These are phyloP conservation scores for Nicotiana tomentosiformis DNA, from an alignment of 257 asterid genomes.

Conservation along the genomic window DNA sequence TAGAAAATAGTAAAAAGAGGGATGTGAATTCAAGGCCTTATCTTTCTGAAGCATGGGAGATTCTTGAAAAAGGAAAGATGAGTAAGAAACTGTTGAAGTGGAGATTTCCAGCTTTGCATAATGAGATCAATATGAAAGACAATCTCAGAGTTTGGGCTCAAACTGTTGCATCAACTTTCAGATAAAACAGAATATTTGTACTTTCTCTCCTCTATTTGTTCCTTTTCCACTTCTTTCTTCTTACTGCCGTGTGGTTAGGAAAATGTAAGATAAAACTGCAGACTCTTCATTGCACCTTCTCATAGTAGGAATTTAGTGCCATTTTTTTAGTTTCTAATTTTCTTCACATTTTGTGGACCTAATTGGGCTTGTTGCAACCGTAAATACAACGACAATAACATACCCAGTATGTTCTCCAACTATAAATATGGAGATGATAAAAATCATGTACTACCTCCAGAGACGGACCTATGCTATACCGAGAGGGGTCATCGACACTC, in stretches of 20 bases:
- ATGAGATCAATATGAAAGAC: constrained; percentile 52
- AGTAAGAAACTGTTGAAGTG: constrained; percentile 28
- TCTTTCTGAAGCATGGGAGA: constrained; percentile 77
- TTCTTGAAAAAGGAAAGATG: constrained; percentile 13
- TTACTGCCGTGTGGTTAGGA: too few species aligned
- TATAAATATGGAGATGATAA: not conserved
- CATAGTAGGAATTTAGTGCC: too few species aligned
- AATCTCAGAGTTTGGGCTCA: constrained; percentile 83
- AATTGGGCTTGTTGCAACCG: not conserved
- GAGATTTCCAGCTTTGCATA: constrained; percentile 33
- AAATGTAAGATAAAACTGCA: too few species aligned
- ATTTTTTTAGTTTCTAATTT: too few species aligned
- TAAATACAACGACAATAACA: not conserved
- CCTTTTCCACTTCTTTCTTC: not conserved
- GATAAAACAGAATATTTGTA: constrained; percentile 9
- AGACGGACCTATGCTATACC: too few species aligned
- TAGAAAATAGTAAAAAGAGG: not conserved
- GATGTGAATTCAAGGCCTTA: constrained; percentile 47
- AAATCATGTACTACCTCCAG: too few species aligned
- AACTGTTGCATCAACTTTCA: constrained; percentile 60
- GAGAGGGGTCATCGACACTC: too few species aligned
- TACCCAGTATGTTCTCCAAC: too few species aligned
- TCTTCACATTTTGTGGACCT: not conserved
- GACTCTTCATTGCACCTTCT: too few species aligned
- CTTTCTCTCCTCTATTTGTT: not conserved